These are phyloP conservation scores for Saccharomycopsis malanga DNA, from an alignment of 805 yeast genomes.

Conservation along the genomic window DNA sequence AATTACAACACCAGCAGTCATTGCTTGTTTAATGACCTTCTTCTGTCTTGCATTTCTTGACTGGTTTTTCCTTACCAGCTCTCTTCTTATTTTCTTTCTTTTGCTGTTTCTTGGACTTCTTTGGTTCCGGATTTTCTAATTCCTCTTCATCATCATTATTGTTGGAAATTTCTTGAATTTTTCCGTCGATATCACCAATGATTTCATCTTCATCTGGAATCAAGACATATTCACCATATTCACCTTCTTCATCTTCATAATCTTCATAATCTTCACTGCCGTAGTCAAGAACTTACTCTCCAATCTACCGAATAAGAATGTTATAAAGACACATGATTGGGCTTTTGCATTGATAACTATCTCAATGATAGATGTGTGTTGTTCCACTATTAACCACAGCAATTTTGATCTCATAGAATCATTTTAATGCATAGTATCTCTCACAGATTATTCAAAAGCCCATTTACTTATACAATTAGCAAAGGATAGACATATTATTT, in stretches of 20 bases:
- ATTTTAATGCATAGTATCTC: too few species aligned
- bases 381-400: too few species aligned
- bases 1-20: conserved; percentile 87
- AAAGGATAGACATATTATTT: too few species aligned
- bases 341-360: too few species aligned
- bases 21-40: conserved; percentile 65
- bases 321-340: too few species aligned
- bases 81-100: conserved; percentile 19
- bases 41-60: conserved; percentile 25
- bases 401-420: too few species aligned
- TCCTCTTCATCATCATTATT: conserved; percentile 30
- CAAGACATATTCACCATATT: conserved; percentile 44
- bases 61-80: conserved; percentile 41
- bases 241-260: conserved; percentile 42
- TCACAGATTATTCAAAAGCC: too few species aligned
- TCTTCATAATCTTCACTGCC: conserved; percentile 46
- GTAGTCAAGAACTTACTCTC: conserved; percentile 60
- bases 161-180: conserved; percentile 59
- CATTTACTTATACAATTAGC: too few species aligned
- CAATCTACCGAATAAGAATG: too few species aligned
- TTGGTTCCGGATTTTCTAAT: conserved; percentile 41
- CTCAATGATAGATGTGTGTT: too few species aligned
- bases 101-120: conserved; percentile 28
- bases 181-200: conserved; percentile 56
- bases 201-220: conserved; percentile 74